Evolutionary conservation across 805 yeast genomes (phyloP), one percentile per base, ranked within the genome.

Genomic region (Lachancea thermotolerans): DNA sequence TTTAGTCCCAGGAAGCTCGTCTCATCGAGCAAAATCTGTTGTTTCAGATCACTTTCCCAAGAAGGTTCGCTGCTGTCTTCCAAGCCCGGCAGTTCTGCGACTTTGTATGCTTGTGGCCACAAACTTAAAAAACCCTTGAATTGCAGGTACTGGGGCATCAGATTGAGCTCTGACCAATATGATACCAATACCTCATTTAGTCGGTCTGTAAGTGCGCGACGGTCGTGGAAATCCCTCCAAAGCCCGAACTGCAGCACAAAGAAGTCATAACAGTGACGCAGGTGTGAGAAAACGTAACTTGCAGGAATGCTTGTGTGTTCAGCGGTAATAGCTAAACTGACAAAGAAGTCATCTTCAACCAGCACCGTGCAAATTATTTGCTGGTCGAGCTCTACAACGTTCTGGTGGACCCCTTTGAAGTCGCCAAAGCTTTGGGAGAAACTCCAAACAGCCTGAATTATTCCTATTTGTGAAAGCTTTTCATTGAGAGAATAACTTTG

Each of bases 371-470:
- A 10, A 5, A 68, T 45, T 4, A 53, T 39, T 11, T 57, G 57
- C 30, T 59, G 50, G 14, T 62, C 59, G 29, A 67, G 43, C 41
- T 65, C 67, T 3, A 68, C 50, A 10, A 41, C 48, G 37, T 42
- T 57, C 46, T 55, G 57, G 6, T 37, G 28, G 14, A 41, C 37
- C 36, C 40, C 45, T 41, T 37, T 18, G 2, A 28, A 45, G 3
- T 41, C 49, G 10, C 46, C 54, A 30, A 56, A 40, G 4, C 58
- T 49, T 8, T 49, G 46, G 1, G 58, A 56, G 17, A 60, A 51
- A 1, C 54, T 45, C 64, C 62, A 64, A 17, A 68, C 52, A 2
- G 75, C 78, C 42, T 72, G 72, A 3, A 73, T 60, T 28, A 73
- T 53, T 1, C 78, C 77, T 15, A 73, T 60, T 17, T 61, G 63